Percentiles rank a stretch among this genome's conserved stretches.
Conservation (phyloP, 208 protist genomes). For the Herpetomonas samuelpessoai region DNA sequence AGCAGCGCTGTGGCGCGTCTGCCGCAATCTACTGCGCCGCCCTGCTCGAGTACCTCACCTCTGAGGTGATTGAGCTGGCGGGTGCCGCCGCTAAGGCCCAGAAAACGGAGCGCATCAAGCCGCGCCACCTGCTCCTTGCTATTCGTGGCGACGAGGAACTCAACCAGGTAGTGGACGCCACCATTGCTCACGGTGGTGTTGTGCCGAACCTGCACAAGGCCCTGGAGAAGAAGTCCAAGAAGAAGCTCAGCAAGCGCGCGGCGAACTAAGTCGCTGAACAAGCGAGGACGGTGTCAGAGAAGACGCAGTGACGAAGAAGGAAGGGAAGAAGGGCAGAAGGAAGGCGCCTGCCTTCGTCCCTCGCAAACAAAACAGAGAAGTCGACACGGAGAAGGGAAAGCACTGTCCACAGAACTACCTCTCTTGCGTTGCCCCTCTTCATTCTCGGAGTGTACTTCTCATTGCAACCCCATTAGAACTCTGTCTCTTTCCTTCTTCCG, state of each 20-base stretch:
- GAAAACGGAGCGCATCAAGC: conserved; percentile 98
- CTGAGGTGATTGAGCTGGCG: conserved; percentile 98
- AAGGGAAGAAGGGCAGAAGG: no score
- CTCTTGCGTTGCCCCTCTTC: background rate
- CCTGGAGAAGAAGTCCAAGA: conserved; percentile 90
- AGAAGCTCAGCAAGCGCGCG: conserved; percentile 83
- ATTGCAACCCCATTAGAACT: conserved; percentile 20
- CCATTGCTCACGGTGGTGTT: conserved; percentile 88
- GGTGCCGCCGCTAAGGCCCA: conserved; percentile 97
- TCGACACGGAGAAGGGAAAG: no score
- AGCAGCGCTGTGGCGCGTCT: conserved; percentile 95
- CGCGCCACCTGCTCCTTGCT: conserved; percentile 97
- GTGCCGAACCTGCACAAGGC: conserved; percentile 89
- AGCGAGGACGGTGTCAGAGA: background rate
- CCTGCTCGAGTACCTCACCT: conserved; percentile 98
- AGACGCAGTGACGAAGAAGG: conserved; percentile 9
- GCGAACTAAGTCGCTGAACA: conserved; percentile 15
- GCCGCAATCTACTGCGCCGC: conserved; percentile 98
- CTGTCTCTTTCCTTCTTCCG: background rate
- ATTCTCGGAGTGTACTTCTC: conserved; percentile 4
- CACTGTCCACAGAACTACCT: background rate
- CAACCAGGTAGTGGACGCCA: conserved; percentile 97
- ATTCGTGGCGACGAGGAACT: conserved; percentile 99
- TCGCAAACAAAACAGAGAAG: no score
- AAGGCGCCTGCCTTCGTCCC: no score